Conservation (phyloP, 2,329 filamentous ascomycete species). For the Alternaria atra region DNA sequence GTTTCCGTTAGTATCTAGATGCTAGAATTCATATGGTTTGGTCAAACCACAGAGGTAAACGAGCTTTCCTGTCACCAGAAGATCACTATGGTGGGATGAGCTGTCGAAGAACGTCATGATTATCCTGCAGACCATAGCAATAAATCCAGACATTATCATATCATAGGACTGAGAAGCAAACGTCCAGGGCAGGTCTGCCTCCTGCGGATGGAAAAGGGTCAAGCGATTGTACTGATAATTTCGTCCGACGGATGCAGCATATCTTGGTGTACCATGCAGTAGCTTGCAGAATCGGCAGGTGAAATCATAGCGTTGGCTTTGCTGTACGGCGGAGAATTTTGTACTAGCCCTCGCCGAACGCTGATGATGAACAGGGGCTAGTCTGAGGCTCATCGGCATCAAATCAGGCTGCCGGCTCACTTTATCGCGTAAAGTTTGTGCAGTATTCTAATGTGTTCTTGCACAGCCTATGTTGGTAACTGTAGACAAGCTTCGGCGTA, state of each 20-base stretch:
- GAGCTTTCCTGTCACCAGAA: not conserved
- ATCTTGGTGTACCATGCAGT: not conserved
- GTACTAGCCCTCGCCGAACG: not conserved
- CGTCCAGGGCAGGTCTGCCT: not conserved
- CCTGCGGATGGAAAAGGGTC: not conserved
- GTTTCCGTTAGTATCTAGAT: not conserved
- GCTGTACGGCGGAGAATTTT: constrained; percentile 1
- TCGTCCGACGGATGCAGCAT: not conserved
- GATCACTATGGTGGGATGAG: not conserved
- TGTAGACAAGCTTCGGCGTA: not conserved
- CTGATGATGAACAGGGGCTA: not conserved
- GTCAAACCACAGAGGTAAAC: not conserved
- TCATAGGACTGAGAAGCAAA: not conserved
- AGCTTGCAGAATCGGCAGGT: constrained; percentile 1
- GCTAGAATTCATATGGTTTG: not conserved
- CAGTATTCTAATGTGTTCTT: not conserved
- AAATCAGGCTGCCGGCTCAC: not conserved
- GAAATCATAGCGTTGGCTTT: not conserved
- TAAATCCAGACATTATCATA: not conserved
- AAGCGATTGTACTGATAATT: not conserved
- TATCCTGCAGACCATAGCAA: not conserved
- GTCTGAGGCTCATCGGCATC: not conserved
- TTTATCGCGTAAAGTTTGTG: not conserved
- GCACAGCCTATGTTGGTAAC: not conserved
- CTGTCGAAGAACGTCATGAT: not conserved